phyloP scores from a whole-genome alignment of 306 rosid species.

The Castanospermum australe region DNA sequence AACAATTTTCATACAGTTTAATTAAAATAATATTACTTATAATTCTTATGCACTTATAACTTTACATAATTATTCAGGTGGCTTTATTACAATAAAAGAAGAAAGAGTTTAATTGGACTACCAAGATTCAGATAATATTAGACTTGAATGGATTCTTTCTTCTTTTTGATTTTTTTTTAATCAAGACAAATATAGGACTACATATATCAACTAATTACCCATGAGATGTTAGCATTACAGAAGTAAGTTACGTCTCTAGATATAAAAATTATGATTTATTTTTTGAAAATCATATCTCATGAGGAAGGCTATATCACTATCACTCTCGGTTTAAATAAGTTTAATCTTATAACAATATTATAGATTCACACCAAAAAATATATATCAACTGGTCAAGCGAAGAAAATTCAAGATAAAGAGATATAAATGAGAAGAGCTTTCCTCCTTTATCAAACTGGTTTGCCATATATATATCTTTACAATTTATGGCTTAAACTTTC shows the following conservation, averaged over 20 bases:
- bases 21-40: not conserved
- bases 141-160: not conserved
- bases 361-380: no score
- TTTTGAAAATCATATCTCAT: no score
- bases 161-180: not conserved
- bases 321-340: no score
- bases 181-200: not conserved
- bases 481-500: not conserved
- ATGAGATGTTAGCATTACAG: no score
- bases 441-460: not conserved
- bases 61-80: not conserved
- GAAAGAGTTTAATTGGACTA: not conserved
- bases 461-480: not conserved
- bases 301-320: no score
- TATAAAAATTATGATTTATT: no score
- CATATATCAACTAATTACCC: no score
- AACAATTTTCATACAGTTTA: not conserved
- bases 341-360: no score
- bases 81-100: not conserved
- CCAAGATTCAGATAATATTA: not conserved
- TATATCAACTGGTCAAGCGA: not conserved
- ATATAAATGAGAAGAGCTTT: conserved; percentile 28
- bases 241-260: no score
- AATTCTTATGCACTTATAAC: not conserved
- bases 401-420: conserved; percentile 7